Evolutionary conservation across 805 yeast genomes (phyloP).

Genomic region (Naumovozyma castellii): DNA sequence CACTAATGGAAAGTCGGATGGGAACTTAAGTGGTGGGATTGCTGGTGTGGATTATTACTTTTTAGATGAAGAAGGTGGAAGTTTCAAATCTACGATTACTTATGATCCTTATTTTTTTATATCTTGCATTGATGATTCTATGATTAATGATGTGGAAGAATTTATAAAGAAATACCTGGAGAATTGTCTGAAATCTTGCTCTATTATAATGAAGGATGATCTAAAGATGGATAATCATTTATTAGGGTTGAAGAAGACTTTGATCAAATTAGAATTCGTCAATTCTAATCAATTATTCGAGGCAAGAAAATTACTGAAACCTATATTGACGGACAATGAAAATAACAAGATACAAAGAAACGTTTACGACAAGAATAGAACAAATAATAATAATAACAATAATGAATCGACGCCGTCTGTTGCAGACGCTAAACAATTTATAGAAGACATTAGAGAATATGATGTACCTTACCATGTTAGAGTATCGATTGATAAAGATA

Average conservation of each 20-base stretch:
- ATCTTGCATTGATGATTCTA: conserved; percentile 39
- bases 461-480: conserved; percentile 97
- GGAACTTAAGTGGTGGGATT: conserved; percentile 39
- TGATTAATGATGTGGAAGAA: conserved; percentile 70
- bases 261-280: conserved; percentile 63
- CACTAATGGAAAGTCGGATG: background rate
- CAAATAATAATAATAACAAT: conserved; percentile 13
- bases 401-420: conserved; percentile 28
- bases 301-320: conserved; percentile 61
- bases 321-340: conserved; percentile 62
- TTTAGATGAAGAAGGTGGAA: conserved; percentile 92
- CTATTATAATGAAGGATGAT: conserved; percentile 65
- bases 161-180: conserved; percentile 62
- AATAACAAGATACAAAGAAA: conserved; percentile 53
- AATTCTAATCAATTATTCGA: conserved; percentile 64
- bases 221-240: conserved; percentile 76
- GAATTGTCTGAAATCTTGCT: conserved; percentile 44
- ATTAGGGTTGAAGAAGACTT: conserved; percentile 56
- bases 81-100: conserved; percentile 74
- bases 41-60: conserved; percentile 93
- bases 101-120: conserved; percentile 84
- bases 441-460: conserved; percentile 81
- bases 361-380: conserved; percentile 35
- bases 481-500: conserved; percentile 80
- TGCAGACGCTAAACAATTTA: conserved; percentile 43